phyloP scores from a whole-genome alignment of 2,329 filamentous ascomycete genomes.

The Penicillium sp. region DNA sequence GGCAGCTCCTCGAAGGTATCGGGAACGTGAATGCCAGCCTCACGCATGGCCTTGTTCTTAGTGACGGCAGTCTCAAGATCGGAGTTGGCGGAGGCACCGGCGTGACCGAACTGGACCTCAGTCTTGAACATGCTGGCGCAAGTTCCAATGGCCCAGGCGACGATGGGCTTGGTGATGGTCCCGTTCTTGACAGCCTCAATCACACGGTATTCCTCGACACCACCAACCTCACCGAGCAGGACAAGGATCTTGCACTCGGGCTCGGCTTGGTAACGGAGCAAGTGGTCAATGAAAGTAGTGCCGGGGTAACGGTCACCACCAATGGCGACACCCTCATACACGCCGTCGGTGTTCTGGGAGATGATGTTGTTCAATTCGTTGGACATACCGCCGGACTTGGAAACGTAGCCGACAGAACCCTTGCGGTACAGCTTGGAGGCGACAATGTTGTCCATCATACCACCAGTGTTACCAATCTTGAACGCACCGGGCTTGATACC shows the following conservation, averaged over 20 bases:
- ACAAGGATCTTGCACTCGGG: conserved; percentile 97
- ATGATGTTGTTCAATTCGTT: conserved; percentile 99
- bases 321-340: conserved; percentile 98
- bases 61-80: conserved; percentile 93
- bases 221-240: conserved; percentile 95
- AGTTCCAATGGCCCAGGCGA: conserved; percentile 98
- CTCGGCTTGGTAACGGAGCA: conserved; percentile 93
- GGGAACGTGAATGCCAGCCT: conserved; percentile 91
- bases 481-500: conserved; percentile 99
- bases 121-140: conserved; percentile 99
- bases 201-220: conserved; percentile 99
- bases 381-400: conserved; percentile 99
- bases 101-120: conserved; percentile 98
- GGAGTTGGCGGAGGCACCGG: conserved; percentile 98
- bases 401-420: conserved; percentile 97
- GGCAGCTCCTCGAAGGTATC: conserved; percentile 97
- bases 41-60: conserved; percentile 97
- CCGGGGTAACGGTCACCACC: conserved; percentile 98
- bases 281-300: conserved; percentile 98
- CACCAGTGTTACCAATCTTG: conserved; percentile 99
- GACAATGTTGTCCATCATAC: conserved; percentile 99
- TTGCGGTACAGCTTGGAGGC: conserved; percentile 99
- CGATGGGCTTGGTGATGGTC: conserved; percentile 94
- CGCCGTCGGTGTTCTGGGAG: conserved; percentile 91
- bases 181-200: conserved; percentile 97